Base-by-base conservation (phyloP, 352 stramenopile genomes). In the Globisporangium parvum region DNA sequence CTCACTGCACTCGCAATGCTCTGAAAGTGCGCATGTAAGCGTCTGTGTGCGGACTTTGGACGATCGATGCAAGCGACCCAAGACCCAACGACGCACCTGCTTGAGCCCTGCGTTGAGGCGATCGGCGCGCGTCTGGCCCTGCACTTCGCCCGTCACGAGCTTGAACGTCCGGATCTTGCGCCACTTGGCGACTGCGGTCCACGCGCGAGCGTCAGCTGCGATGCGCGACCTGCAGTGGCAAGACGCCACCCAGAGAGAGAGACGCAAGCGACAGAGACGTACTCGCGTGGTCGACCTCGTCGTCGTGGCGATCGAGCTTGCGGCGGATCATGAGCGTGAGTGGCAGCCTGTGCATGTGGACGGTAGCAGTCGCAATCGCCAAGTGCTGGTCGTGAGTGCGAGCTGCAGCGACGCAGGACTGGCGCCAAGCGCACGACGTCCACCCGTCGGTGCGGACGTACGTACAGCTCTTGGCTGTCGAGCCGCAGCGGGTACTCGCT, bases 391-490 rank as follows among this genome's bases (percentile, higher is more conserved):
- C 17, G 40, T 53, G 54, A 15, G 15, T 37, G 14, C 2, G 46
- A 1, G 14, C 17, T n/a, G 17, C 35, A 4, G 18, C 17, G 35
- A 37, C 26, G 20, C 46, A 40, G 33, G 31, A 21, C 5, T 17
- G 20, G 11, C 6, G 26, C 9, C 6, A 40, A 9, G 26, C 31
- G 44, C 17, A 39, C 1, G 14, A 18, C 1, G 14, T 42, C 17
- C 24, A 58, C 10, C 12, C 20, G 33, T 33, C n/a, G 23, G 18
- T 24, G 35, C 28, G 44, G 18, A 46, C n/a, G 17, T 23, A 51
- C 70, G n/a, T 68, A 91, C 80, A 88, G 69, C 48, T 91, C 80
- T 56, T 88, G 70, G 14, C 63, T 88, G 47, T 91, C 80, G 37
- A 91, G 59, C 17, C 75, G 65, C 24, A 91, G 62, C 1, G 80